Evolutionary conservation across 805 yeast genomes (phyloP).

Genomic region (Komagataella pseudopastoris): DNA sequence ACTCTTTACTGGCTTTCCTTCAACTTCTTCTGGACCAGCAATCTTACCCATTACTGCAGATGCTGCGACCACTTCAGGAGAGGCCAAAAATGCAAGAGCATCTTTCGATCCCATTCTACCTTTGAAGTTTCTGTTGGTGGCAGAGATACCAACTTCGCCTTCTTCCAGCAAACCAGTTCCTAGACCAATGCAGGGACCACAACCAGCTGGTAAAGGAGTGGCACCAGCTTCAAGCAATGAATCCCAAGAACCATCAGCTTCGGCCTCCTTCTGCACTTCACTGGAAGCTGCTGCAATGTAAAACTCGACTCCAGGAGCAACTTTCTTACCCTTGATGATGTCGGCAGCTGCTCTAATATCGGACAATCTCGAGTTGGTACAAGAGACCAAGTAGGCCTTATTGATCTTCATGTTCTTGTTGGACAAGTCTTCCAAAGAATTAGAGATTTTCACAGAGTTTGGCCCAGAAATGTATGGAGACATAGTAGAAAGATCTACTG

Average conservation of each 20-base stretch:
- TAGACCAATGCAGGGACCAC: constrained; percentile 98
- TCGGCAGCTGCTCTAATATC: constrained; percentile 94
- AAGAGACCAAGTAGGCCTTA: constrained; percentile 95
- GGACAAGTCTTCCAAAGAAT: constrained; percentile 62
- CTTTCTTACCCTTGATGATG: constrained; percentile 66
- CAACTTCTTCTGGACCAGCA: constrained; percentile 81
- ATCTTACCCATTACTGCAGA: constrained; percentile 92
- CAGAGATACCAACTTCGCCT: constrained; percentile 97
- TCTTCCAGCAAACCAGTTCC: constrained; percentile 89
- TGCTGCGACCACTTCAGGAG: constrained; percentile 98
- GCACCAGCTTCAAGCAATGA: constrained; percentile 86
- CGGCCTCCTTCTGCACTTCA: constrained; percentile 87
- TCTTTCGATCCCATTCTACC: constrained; percentile 99
- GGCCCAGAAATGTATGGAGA: constrained; percentile 94
- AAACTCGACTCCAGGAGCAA: constrained; percentile 85
- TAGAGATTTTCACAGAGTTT: constrained; percentile 88
- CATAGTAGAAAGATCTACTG: constrained; percentile 65
- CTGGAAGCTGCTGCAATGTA: constrained; percentile 97
- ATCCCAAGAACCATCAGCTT: constrained; percentile 85
- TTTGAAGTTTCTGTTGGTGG: constrained; percentile 96
- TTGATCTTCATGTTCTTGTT: constrained; percentile 62
- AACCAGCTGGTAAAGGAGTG: constrained; percentile 90
- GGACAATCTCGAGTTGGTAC: constrained; percentile 89
- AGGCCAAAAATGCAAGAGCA: constrained; percentile 89
- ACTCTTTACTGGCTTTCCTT: constrained; percentile 38